A percentile compares a stretch with the other conserved stretches of the same genome.
Evolutionary conservation across 768 basidiomycete species (phyloP).

Genomic region (Ramaria sp.): DNA sequence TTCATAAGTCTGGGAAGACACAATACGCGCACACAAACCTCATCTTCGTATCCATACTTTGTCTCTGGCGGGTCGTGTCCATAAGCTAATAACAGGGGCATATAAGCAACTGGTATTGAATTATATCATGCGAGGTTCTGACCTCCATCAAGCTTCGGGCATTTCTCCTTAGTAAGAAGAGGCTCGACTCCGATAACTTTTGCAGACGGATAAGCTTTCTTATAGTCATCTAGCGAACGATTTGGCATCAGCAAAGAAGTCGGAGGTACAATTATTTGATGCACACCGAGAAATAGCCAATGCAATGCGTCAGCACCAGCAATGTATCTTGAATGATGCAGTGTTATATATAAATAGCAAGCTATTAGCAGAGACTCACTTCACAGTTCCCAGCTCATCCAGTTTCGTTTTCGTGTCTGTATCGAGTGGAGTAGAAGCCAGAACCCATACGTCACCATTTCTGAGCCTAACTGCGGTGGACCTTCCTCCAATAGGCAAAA

Average conservation of each 20-base stretch:
- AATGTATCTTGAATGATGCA: conserved; percentile 34
- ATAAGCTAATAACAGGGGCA: conserved; percentile 30
- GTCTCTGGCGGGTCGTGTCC: conserved; percentile 53
- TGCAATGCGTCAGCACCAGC: conserved; percentile 49
- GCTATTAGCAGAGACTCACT: conserved; percentile 26
- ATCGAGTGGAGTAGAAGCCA: conserved; percentile 71
- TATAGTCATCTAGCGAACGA: conserved; percentile 38
- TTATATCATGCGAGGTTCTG: conserved; percentile 12
- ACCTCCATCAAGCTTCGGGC: conserved; percentile 56
- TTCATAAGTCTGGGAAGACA: conserved; percentile 24
- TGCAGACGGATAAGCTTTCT: conserved; percentile 58
- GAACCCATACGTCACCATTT: conserved; percentile 64
- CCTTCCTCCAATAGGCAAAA: conserved; percentile 72
- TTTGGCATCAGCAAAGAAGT: neutral
- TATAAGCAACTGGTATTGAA: neutral
- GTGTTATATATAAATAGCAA: conserved; percentile 1
- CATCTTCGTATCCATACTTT: conserved; percentile 70
- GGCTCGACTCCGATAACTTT: conserved; percentile 61
- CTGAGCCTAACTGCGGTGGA: conserved; percentile 69
- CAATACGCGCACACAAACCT: conserved; percentile 27
- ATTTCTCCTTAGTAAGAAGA: conserved; percentile 36
- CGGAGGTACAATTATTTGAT: too few relatives aligned
- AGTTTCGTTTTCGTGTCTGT: conserved; percentile 53
- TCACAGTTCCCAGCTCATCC: conserved; percentile 56
- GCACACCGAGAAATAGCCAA: conserved; percentile 45